A percentile compares a stretch with the other conserved stretches of the same genome.
These are phyloP conservation scores for Salvia splendens DNA, from an alignment of 257 asterid species.

Conservation along the genomic window DNA sequence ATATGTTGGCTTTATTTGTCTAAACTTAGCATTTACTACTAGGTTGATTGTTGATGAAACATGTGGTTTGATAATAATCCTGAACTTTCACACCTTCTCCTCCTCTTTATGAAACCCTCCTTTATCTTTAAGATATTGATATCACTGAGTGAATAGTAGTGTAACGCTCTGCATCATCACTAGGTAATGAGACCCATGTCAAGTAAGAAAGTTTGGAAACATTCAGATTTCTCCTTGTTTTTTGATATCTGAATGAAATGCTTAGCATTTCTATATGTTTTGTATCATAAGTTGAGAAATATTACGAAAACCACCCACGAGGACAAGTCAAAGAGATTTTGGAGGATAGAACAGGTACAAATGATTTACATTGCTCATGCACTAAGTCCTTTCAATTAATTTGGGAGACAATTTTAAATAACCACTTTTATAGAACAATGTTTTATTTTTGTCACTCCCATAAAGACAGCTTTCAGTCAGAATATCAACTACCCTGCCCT, in stretches of 20 bases:
- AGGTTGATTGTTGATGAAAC: conserved; percentile 7
- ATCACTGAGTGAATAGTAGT: not conserved
- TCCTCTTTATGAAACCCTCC: not conserved
- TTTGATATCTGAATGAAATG: conserved; percentile 11
- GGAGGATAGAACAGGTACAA: not conserved
- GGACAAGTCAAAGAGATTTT: not conserved
- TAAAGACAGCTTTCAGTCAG: no score
- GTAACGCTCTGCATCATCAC: not conserved
- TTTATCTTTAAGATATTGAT: not conserved
- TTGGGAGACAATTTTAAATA: not conserved
- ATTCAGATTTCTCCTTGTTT: not conserved
- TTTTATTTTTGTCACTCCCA: no score
- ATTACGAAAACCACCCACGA: not conserved
- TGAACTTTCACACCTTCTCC: no score
- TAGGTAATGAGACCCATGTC: no score
- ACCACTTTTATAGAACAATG: not conserved
- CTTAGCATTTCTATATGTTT: conserved; percentile 16
- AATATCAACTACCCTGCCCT: no score
- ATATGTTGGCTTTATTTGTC: not conserved
- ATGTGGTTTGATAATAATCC: conserved; percentile 4
- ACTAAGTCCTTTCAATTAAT: not conserved
- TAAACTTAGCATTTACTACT: not conserved
- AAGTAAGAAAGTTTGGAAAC: not conserved
- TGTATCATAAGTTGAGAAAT: conserved; percentile 3
- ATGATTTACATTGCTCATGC: not conserved